Evolutionary conservation across 768 basidiomycete genomes (phyloP).

Genomic region (Daedaleopsis nitida): DNA sequence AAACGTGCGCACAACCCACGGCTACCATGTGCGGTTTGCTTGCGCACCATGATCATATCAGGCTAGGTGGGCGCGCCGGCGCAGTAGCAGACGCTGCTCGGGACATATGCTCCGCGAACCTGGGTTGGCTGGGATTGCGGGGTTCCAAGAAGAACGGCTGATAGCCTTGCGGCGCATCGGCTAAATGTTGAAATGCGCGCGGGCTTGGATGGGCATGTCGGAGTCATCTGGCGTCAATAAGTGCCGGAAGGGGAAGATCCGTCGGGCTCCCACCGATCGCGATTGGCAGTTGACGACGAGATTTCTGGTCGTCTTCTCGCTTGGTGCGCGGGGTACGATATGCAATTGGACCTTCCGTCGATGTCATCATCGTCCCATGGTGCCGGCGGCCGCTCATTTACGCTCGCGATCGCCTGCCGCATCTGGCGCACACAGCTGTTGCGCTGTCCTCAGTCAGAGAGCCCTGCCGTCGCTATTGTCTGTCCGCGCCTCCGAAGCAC

Average conservation of each 20-base stretch:
- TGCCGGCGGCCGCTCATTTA: not conserved
- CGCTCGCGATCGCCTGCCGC: not conserved
- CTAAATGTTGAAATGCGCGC: constrained; percentile 2
- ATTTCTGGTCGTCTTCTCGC: constrained; percentile 10
- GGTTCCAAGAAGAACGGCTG: constrained; percentile 13
- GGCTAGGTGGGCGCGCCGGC: constrained; percentile 1
- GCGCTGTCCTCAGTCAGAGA: not conserved
- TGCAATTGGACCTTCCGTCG: not conserved
- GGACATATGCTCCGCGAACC: constrained; percentile 5
- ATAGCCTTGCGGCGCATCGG: constrained; percentile 17
- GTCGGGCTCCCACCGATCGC: constrained; percentile 14
- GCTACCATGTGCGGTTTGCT: not conserved
- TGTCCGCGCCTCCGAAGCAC: not conserved
- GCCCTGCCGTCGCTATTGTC: not conserved
- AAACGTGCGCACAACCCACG: constrained; percentile 1
- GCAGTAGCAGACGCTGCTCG: constrained; percentile 4
- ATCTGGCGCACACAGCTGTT: not conserved
- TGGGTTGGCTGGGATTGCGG: constrained; percentile 13
- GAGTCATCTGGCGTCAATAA: constrained; percentile 9
- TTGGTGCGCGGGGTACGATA: constrained; percentile 6
- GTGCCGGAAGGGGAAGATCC: constrained; percentile 14
- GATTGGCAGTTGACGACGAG: constrained; percentile 8
- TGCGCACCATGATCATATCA: constrained; percentile 7
- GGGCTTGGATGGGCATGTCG: constrained; percentile 14
- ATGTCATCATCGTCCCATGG: constrained; percentile 11